Conservation (phyloP, 2,329 filamentous ascomycete species). For the Corynespora cassiicola region DNA sequence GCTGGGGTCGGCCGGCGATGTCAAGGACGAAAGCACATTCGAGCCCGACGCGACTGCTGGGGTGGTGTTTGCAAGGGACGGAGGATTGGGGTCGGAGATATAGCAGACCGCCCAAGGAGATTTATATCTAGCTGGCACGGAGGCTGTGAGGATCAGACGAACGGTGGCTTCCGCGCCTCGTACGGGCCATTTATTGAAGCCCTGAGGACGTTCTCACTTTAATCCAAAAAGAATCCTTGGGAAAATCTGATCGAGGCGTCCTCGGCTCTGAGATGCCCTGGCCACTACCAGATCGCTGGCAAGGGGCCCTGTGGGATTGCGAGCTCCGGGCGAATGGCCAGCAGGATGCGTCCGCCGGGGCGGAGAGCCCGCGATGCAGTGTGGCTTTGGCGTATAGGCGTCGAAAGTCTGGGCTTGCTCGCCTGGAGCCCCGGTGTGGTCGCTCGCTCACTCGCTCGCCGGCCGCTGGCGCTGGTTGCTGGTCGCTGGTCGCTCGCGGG, state of each 20-base stretch:
- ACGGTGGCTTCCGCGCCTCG: conserved; percentile 40
- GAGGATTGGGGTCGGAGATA: conserved; percentile 5
- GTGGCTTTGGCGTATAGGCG: conserved; percentile 26
- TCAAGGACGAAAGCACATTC: conserved; percentile 6
- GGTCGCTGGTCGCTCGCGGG: too few species aligned
- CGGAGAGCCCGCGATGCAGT: conserved; percentile 12
- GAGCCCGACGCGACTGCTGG: background rate
- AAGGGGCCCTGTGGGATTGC: conserved; percentile 12
- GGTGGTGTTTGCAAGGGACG: conserved; percentile 1
- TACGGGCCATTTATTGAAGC: conserved; percentile 35
- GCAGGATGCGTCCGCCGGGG: conserved; percentile 13
- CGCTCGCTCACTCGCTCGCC: too few species aligned
- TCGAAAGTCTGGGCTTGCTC: too few species aligned
- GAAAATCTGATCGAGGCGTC: conserved; percentile 39
- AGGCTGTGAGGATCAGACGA: conserved; percentile 17
- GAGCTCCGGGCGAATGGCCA: conserved; percentile 26
- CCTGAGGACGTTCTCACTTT: conserved; percentile 23
- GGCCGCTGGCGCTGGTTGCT: too few species aligned
- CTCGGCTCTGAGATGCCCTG: conserved; percentile 27
- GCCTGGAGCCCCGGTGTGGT: too few species aligned
- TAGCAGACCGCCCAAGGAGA: conserved; percentile 20
- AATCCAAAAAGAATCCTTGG: conserved; percentile 39
- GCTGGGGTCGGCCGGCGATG: conserved; percentile 8
- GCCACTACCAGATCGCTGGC: conserved; percentile 22
- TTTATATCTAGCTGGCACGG: conserved; percentile 32